These are phyloP conservation scores for Claviceps citrina DNA, from an alignment of 2,329 filamentous ascomycete genomes.

Conservation along the genomic window DNA sequence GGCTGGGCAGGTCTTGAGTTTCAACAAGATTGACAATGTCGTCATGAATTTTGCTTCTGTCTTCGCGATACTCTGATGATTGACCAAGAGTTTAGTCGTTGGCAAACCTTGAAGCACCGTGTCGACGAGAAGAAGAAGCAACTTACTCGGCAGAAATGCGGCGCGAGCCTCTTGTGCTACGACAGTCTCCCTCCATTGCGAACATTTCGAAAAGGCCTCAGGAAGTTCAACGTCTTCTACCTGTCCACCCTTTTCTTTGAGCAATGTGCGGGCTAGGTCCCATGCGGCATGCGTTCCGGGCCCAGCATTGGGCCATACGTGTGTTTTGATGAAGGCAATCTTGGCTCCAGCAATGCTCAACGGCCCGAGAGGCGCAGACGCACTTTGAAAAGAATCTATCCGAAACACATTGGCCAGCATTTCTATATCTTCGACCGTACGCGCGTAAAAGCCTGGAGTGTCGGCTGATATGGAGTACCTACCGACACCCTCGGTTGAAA, in stretches of 20 bases:
- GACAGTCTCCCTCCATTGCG: slow-evolving; percentile 26
- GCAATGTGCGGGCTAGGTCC: slow-evolving; percentile 22
- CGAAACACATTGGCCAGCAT: slow-evolving; percentile 38
- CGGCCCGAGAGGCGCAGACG: slow-evolving; percentile 7
- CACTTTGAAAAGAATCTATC: slow-evolving; percentile 31
- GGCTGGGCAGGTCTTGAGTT: slow-evolving; percentile 26
- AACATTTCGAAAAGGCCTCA: slow-evolving; percentile 29
- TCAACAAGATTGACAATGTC: slow-evolving; percentile 36
- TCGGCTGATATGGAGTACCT: slow-evolving; percentile 44
- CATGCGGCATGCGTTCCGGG: slow-evolving; percentile 28
- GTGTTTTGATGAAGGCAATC: slow-evolving; percentile 39
- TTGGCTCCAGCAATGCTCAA: slow-evolving; percentile 30
- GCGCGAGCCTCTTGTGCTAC: slow-evolving; percentile 6
- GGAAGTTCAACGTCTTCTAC: slow-evolving; percentile 42
- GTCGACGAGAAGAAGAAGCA: background rate
- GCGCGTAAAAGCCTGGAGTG: slow-evolving; percentile 45
- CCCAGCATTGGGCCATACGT: slow-evolving; percentile 33
- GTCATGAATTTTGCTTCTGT: slow-evolving; percentile 30
- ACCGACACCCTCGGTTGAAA: slow-evolving; percentile 46
- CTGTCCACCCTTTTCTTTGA: slow-evolving; percentile 32
- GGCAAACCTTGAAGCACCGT: too few relatives aligned
- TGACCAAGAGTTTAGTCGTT: slow-evolving; percentile 20
- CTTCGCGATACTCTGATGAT: slow-evolving; percentile 33
- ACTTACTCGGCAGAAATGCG: slow-evolving; percentile 9
- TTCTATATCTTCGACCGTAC: slow-evolving; percentile 41